These are phyloP conservation scores for Scleroderma citrinum DNA, from an alignment of 768 basidiomycete genomes.

Conservation along the genomic window DNA sequence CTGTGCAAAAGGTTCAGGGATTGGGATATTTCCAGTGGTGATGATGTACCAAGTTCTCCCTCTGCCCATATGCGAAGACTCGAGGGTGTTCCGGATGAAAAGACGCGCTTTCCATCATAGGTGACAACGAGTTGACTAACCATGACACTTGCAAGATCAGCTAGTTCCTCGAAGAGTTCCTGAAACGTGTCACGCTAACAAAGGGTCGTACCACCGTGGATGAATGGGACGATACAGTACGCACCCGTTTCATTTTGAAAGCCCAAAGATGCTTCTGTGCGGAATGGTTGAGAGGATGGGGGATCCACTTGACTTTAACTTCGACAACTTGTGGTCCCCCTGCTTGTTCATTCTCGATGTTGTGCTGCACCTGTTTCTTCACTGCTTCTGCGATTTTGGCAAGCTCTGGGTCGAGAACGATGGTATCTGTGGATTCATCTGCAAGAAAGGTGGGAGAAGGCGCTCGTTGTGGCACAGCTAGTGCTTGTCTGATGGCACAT, in stretches of 20 bases:
- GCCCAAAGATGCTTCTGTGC: conserved; percentile 38
- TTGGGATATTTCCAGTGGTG: not conserved
- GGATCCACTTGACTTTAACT: conserved; percentile 57
- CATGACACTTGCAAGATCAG: conserved; percentile 53
- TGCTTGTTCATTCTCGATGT: conserved; percentile 17
- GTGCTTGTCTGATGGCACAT: conserved; percentile 36
- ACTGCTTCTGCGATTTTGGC: conserved; percentile 45
- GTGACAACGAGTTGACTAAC: conserved; percentile 51
- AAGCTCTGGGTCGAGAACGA: conserved; percentile 58
- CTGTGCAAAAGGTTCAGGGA: conserved; percentile 31
- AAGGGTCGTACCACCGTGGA: not conserved
- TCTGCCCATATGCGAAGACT: conserved; percentile 63
- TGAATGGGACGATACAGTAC: conserved; percentile 12
- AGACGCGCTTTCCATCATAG: conserved; percentile 57
- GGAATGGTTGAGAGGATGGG: conserved; percentile 50
- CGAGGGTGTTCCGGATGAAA: conserved; percentile 62
- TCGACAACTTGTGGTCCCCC: conserved; percentile 36
- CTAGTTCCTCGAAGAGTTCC: conserved; percentile 56
- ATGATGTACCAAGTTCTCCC: conserved; percentile 53
- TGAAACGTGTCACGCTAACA: conserved; percentile 60
- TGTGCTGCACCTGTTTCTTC: conserved; percentile 22
- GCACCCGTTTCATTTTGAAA: conserved; percentile 56
- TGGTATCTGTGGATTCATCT: conserved; percentile 44
- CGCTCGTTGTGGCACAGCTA: conserved; percentile 36
- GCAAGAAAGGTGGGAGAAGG: conserved; percentile 40